phyloP scores from a whole-genome alignment of 2,329 filamentous ascomycete species.

The Chaetomium sp. region DNA sequence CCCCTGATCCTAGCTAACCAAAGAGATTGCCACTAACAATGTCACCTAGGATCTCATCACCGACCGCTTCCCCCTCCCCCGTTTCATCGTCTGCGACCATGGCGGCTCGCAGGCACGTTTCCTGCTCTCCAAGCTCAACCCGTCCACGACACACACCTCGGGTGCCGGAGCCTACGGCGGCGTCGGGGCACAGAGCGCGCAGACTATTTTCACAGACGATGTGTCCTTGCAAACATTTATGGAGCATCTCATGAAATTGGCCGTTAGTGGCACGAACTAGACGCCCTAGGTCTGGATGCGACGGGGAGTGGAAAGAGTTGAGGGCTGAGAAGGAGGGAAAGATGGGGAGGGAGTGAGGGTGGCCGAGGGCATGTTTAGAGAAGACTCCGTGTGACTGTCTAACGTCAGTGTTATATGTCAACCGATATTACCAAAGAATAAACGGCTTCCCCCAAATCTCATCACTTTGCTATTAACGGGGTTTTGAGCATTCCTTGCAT shows the following conservation, averaged over 20 bases:
- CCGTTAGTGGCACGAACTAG: slow-evolving; percentile 65
- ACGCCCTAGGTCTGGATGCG: slow-evolving; percentile 1
- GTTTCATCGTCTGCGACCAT: slow-evolving; percentile 98
- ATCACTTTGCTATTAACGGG: not conserved
- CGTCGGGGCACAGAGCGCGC: slow-evolving; percentile 79
- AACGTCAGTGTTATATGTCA: slow-evolving; percentile 35
- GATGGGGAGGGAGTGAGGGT: not conserved
- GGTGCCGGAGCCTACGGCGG: slow-evolving; percentile 88
- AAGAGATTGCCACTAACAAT: slow-evolving; percentile 1
- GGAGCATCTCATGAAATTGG: slow-evolving; percentile 98
- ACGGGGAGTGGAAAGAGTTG: not conserved
- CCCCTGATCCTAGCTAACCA: not conserved
- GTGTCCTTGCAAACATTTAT: slow-evolving; percentile 98
- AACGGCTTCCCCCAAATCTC: slow-evolving; percentile 17
- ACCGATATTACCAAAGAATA: slow-evolving; percentile 27
- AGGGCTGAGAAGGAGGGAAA: not conserved
- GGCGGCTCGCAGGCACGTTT: slow-evolving; percentile 97
- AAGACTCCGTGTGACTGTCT: slow-evolving; percentile 31
- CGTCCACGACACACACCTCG: slow-evolving; percentile 93
- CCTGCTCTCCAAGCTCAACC: slow-evolving; percentile 94
- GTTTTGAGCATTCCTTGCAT: not conserved
- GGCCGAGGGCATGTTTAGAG: slow-evolving; percentile 25
- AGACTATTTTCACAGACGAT: slow-evolving; percentile 99
- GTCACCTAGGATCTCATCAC: slow-evolving; percentile 80
- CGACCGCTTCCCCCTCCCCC: slow-evolving; percentile 95